phyloP scores from a whole-genome alignment of 2,329 filamentous ascomycete species.

The Colletotrichum cereale region DNA sequence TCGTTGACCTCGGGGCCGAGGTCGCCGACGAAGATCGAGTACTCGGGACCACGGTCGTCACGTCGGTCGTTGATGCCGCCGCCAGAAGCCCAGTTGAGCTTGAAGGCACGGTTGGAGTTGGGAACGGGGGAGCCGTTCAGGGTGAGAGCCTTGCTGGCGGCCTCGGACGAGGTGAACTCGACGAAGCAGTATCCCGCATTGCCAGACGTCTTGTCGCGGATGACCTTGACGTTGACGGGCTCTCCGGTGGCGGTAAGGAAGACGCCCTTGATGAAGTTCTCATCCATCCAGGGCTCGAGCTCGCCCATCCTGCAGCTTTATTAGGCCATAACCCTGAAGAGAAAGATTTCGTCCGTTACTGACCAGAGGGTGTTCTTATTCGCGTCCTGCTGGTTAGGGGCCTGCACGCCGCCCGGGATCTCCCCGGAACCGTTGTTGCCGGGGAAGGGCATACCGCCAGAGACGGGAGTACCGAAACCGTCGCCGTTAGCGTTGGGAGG shows the following conservation, averaged over 20 bases:
- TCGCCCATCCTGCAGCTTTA: constrained; percentile 89
- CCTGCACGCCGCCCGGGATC: constrained; percentile 42
- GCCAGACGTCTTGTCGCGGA: constrained; percentile 98
- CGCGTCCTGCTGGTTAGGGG: constrained; percentile 55
- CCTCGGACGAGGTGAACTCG: constrained; percentile 86
- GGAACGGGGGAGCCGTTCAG: constrained; percentile 92
- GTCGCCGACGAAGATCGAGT: constrained; percentile 97
- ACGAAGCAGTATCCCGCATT: constrained; percentile 99
- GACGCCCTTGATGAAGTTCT: constrained; percentile 96
- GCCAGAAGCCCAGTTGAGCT: constrained; percentile 99
- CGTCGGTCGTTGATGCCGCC: constrained; percentile 95
- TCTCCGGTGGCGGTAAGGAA: constrained; percentile 92
- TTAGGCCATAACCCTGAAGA: constrained; percentile 23
- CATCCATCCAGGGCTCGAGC: constrained; percentile 98
- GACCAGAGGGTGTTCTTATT: constrained; percentile 72
- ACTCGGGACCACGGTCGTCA: constrained; percentile 96
- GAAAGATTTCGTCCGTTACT: constrained; percentile 35
- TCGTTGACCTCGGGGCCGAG: constrained; percentile 98
- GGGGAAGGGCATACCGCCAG: constrained; percentile 48
- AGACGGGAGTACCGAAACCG: constrained; percentile 50
- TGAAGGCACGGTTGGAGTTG: constrained; percentile 95
- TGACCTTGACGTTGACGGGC: constrained; percentile 98
- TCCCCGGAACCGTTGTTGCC: constrained; percentile 52
- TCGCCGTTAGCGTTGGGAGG: constrained; percentile 54
- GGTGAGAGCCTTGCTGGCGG: constrained; percentile 89